Base-by-base conservation (phyloP, 805 yeast species). In the Candida vartiovaarae region DNA sequence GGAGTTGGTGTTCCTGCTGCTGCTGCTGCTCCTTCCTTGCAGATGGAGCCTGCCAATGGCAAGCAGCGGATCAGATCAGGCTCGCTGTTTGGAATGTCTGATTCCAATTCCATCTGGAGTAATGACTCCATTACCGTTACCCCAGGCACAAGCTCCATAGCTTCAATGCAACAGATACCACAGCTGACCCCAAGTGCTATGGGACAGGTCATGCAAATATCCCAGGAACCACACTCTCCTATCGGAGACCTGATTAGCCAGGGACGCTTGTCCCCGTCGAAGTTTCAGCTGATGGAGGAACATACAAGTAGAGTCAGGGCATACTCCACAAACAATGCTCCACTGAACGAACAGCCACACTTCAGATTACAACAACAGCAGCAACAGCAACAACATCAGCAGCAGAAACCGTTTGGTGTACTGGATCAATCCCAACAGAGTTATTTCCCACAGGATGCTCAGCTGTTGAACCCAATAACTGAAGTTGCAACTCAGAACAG, bases 51-150 rank as follows among this genome's bases (percentile, higher is more conserved):
- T 26, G 15, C 41, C 6, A 34, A 37, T 35, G 52, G 45, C 5
- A 50, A 37, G 51, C 50, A 60, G 30, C 63, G 84, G 50, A 61
- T 74, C 49, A 69, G 85, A 42, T 77, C 83, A 1, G 78, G 81
- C 4, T 76, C 82, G 2, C 62, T 78, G 38, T 68, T 62, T 34
- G 64, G 63, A 2, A 34, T 61, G n/a, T 48, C 58, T 2, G 65
- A 61, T 35, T 65, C 69, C 36, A 65, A 74, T 49, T 75, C 82
- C 34, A 78, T 80, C 42, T 80, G 85, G 85, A 74, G 75, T 48
- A 35, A 37, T 15, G 45, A 46, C 34, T 15, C 38, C 36, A 9
- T 7, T 28, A 28, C 30, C 30, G 8, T 28, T 28, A 28, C 30
- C 6, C 30, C 30, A 9, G 30, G 6, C 6, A 28, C 8, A 6